Evolutionary conservation across 495 filamentous ascomycete species (phyloP), one percentile per base, ranked within the genome.

Genomic region (Penicillium arizonense): DNA sequence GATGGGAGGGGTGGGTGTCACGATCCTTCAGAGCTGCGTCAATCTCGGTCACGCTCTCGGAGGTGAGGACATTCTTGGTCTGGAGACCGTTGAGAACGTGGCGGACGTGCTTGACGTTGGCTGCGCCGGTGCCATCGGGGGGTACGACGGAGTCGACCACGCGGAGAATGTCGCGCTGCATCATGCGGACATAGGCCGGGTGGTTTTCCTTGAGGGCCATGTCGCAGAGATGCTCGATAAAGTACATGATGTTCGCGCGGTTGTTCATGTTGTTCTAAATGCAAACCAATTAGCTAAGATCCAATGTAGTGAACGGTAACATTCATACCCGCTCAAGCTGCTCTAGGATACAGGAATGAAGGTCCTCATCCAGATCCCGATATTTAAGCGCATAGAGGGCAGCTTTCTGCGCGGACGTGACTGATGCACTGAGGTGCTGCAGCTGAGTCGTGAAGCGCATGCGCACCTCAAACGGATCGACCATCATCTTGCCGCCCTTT

Each of bases 201-300:
- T 91, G 82, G 51, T 84, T 79, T 50, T 96, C 89, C 44, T 83
- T 83, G 14, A 82, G 77, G 13, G 89, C 87, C 77, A 90, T 82
- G 62, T 97, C 93, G 71, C 93, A 90, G 48, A 99, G 86, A 55
- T 91, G 87, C 66, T 97, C 93, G 64, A 97, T 85, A 76, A 99
- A 97, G 74, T 94, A 97, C 88, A 99, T 93, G 69, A 99, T 96
- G 63, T 99, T 99, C 28, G 96, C 95, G 39, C 93, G 79, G 41
- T 85, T 96, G 73, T 99, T 99, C 87, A 97, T 95, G 55, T 86
- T 90, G 61, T 88, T 95, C 82, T 93, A 23, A 3, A n/a, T 40
- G 5, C 9, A 18, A 4, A 3, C 44, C 8, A 5, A 6, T 47
- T n/a, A 54, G 50, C 23, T 9, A 47, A 5, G 48, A 32, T 4